phyloP scores from a whole-genome alignment of 495 filamentous ascomycete species.

The Aspergillus diversus region DNA sequence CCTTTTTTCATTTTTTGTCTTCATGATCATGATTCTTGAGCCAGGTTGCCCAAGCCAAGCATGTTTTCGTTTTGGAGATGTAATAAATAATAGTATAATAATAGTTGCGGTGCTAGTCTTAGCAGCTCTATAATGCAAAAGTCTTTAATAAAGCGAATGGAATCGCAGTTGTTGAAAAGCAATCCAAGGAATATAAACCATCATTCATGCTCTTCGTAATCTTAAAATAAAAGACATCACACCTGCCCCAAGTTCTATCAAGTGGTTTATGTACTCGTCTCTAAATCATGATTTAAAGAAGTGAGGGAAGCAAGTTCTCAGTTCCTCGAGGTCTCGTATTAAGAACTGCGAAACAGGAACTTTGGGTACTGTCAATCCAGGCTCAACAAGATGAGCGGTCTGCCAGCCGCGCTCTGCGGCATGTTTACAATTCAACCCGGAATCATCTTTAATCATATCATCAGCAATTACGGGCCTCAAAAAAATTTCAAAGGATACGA shows the following conservation, averaged over 20 bases:
- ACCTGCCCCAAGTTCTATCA: background rate
- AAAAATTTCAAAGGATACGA: background rate
- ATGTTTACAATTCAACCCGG: conserved; percentile 70
- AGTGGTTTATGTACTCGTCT: conserved; percentile 6
- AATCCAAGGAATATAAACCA: background rate
- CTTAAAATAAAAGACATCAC: background rate
- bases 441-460: conserved; percentile 67
- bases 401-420: conserved; percentile 80
- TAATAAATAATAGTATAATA: too few relatives aligned
- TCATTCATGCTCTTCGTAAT: background rate
- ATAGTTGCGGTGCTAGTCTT: background rate
- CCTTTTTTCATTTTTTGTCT: background rate
- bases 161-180: background rate
- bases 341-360: conserved; percentile 66
- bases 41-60: too few relatives aligned
- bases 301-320: conserved; percentile 73
- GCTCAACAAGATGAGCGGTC: conserved; percentile 79
- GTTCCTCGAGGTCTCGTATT: conserved; percentile 71
- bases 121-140: background rate
- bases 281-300: conserved; percentile 61
- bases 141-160: background rate
- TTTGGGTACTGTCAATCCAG: conserved; percentile 59
- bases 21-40: background rate
- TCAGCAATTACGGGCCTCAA: conserved; percentile 14
- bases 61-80: too few relatives aligned